Evolutionary conservation across 768 basidiomycete species (phyloP).

Genomic region (Holtermanniella nyarrowii): DNA sequence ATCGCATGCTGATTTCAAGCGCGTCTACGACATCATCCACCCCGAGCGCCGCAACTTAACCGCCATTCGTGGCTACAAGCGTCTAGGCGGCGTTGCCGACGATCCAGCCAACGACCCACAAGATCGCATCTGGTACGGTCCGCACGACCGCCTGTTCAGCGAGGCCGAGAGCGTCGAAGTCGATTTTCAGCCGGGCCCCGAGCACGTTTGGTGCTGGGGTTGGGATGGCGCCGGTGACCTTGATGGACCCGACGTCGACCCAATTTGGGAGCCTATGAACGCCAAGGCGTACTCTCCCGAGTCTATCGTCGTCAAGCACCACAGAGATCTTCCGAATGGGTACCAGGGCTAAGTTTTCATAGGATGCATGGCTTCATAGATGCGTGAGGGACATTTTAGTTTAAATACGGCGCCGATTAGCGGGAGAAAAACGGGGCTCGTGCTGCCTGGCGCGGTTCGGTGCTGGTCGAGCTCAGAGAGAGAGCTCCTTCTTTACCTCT

Average conservation of each 20-base stretch:
- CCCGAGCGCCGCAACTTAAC: conserved; percentile 80
- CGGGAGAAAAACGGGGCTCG: background rate
- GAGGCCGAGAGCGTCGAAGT: conserved; percentile 72
- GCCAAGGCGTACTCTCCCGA: conserved; percentile 52
- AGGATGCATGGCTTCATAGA: background rate
- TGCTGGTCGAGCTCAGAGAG: no score
- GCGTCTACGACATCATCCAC: conserved; percentile 91
- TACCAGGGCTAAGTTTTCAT: background rate
- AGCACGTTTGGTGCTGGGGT: conserved; percentile 99
- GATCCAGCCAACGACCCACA: conserved; percentile 95
- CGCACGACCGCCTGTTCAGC: conserved; percentile 87
- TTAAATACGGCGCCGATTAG: background rate
- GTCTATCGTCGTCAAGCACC: conserved; percentile 60
- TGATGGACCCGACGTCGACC: conserved; percentile 94
- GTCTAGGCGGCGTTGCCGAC: conserved; percentile 93
- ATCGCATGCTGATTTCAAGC: conserved; percentile 45
- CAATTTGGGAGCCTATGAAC: conserved; percentile 79
- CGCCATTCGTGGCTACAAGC: conserved; percentile 85
- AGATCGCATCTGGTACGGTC: conserved; percentile 95
- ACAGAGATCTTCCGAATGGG: conserved; percentile 23
- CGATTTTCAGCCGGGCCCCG: conserved; percentile 68
- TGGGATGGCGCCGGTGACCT: conserved; percentile 99
- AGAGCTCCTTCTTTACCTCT: background rate
- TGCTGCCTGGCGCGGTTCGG: background rate
- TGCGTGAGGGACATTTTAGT: background rate